Evolutionary conservation across 306 rosid genomes (phyloP).

Genomic region (Hippophae gyantsensis): DNA sequence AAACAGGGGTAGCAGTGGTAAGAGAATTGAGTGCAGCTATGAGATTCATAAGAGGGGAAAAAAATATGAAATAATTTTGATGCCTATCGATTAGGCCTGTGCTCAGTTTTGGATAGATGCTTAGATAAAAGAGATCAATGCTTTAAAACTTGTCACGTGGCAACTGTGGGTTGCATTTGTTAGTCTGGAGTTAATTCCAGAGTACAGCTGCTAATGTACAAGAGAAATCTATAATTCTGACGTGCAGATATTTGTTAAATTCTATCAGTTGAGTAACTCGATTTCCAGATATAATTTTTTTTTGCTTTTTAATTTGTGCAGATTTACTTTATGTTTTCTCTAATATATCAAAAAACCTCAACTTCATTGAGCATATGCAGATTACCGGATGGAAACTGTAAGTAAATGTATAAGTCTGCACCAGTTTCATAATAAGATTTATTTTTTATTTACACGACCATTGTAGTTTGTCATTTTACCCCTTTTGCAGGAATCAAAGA

Average conservation of each 20-base stretch:
- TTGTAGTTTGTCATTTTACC: constrained; percentile 7
- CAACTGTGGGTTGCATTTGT: too few relatives aligned
- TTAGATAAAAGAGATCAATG: not conserved
- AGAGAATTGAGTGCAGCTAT: not conserved
- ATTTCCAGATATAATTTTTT: constrained; percentile 10
- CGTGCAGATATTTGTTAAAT: not conserved
- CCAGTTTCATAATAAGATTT: not conserved
- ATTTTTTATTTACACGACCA: not conserved
- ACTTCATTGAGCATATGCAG: constrained; percentile 73
- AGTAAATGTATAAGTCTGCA: constrained; percentile 22
- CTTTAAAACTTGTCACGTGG: too few relatives aligned
- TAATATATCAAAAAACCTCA: constrained; percentile 65
- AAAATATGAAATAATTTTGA: too few relatives aligned
- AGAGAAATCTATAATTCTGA: too few relatives aligned
- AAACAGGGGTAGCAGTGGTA: not conserved
- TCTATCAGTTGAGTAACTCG: not conserved
- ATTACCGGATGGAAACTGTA: constrained; percentile 88
- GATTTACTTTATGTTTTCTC: constrained; percentile 88
- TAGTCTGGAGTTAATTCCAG: too few relatives aligned
- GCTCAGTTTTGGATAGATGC: not conserved
- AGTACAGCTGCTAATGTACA: too few relatives aligned
- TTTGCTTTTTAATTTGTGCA: constrained; percentile 30
- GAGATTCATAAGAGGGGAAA: not conserved
- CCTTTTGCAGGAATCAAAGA: constrained; percentile 67
- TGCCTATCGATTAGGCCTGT: not conserved